Percentiles rank a stretch among this genome's conserved stretches.
These are phyloP conservation scores for Hypoxylon rubiginosum DNA, from an alignment of 2,329 filamentous ascomycete genomes.

Conservation along the genomic window DNA sequence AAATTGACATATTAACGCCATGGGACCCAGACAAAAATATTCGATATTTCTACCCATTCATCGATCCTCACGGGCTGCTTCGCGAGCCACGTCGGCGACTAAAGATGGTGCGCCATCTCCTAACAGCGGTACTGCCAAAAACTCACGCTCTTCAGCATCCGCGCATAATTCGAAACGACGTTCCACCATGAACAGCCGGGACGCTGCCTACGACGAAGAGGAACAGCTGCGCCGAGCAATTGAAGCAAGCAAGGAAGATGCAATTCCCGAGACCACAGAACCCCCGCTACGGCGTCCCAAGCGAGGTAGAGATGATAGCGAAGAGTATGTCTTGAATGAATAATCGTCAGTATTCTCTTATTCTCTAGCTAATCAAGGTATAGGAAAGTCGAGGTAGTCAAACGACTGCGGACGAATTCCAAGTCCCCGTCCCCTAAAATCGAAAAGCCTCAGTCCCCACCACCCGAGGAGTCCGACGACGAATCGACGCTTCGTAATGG, in stretches of 20 bases:
- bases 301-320: conserved; percentile 88
- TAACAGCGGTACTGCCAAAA: conserved; percentile 68
- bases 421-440: conserved; percentile 74
- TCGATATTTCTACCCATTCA: conserved; percentile 75
- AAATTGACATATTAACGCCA: conserved; percentile 54
- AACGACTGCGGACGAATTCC: conserved; percentile 87
- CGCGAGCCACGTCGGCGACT: conserved; percentile 73
- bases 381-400: conserved; percentile 78
- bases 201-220: conserved; percentile 95
- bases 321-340: conserved; percentile 78
- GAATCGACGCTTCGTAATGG: conserved; percentile 75
- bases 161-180: conserved; percentile 81
- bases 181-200: conserved; percentile 97
- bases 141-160: conserved; percentile 62
- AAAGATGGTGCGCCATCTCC: conserved; percentile 72
- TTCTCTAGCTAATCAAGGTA: conserved; percentile 46
- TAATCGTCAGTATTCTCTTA: conserved; percentile 10
- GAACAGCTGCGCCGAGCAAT: conserved; percentile 89
- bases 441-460: conserved; percentile 62
- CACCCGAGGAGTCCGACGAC: conserved; percentile 76
- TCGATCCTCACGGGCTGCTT: conserved; percentile 67
- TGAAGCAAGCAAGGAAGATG: conserved; percentile 93
- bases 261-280: conserved; percentile 65
- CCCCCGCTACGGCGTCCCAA: conserved; percentile 77
- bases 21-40: conserved; percentile 70